Conservation (phyloP, 1,139 yeast genomes). For the Nadsonia commutata region DNA sequence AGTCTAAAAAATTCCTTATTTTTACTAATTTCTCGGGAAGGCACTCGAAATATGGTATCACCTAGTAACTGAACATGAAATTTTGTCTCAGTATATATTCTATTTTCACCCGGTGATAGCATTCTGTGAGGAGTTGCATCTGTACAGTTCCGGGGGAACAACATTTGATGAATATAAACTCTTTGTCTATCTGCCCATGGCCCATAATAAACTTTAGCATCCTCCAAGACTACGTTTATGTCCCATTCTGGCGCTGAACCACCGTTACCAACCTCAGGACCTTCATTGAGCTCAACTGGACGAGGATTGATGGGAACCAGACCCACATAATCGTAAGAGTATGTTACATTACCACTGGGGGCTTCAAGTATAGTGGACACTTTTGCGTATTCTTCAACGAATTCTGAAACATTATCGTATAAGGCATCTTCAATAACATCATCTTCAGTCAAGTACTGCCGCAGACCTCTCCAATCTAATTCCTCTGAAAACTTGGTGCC, state of each 20-base stretch:
- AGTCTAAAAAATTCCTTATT: constrained; percentile 31
- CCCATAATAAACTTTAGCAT: constrained; percentile 69
- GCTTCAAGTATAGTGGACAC: constrained; percentile 63
- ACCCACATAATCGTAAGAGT: constrained; percentile 65
- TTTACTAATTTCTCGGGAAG: constrained; percentile 74
- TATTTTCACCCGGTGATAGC: constrained; percentile 32
- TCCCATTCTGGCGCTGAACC: constrained; percentile 51
- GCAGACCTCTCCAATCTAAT: constrained; percentile 28
- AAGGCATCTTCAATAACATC: constrained; percentile 9
- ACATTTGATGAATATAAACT: constrained; percentile 43
- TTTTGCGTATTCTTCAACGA: constrained; percentile 65
- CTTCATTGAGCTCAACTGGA: constrained; percentile 20
- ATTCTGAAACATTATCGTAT: constrained; percentile 4
- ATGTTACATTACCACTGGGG: constrained; percentile 35
- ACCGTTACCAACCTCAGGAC: constrained; percentile 40
- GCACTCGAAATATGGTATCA: constrained; percentile 60
- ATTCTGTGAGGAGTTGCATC: constrained; percentile 36
- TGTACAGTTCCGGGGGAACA: constrained; percentile 54
- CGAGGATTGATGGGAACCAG: constrained; percentile 29
- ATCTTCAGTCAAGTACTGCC: constrained; percentile 22
- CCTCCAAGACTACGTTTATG: constrained; percentile 40
- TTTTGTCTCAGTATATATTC: constrained; percentile 45
- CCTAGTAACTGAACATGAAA: constrained; percentile 38
- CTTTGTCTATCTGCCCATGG: constrained; percentile 94
- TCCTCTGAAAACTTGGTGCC: background rate